Percentiles rank a stretch among this genome's conserved stretches.
These are phyloP conservation scores for Trichoderma semiorbis DNA, from an alignment of 2,329 filamentous ascomycete species.

Conservation along the genomic window DNA sequence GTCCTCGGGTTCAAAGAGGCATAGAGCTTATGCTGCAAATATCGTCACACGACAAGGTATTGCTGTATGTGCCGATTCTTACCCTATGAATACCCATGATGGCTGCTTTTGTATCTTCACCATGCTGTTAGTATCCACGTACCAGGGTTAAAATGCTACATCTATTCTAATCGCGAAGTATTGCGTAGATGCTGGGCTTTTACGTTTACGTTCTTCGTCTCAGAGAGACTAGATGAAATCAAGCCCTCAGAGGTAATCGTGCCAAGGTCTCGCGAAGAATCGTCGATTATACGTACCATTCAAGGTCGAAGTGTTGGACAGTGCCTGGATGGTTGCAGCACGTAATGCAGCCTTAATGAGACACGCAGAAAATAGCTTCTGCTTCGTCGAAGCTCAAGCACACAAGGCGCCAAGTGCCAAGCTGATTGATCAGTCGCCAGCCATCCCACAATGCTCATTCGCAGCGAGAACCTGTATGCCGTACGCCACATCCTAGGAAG, in stretches of 20 bases:
- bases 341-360: not conserved
- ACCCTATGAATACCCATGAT: not conserved
- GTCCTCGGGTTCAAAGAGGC: not conserved
- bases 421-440: not conserved
- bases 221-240: not conserved
- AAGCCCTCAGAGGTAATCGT: not conserved
- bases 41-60: not conserved
- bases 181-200: not conserved
- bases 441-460: not conserved
- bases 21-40: not conserved
- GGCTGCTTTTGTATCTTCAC: not conserved
- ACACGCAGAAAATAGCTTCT: not conserved
- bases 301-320: not conserved
- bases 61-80: not conserved
- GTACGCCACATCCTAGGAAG: not conserved
- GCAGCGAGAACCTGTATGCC: not conserved
- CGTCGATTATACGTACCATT: not conserved
- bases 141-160: not conserved
- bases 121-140: not conserved
- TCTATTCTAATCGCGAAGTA: not conserved
- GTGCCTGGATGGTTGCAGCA: not conserved
- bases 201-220: not conserved
- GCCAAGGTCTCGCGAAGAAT: not conserved
- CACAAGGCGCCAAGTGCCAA: not conserved
- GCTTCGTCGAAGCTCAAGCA: not conserved